Base-by-base conservation (phyloP, 2,329 filamentous ascomycete species). In the Neocatenulostroma microsporum region DNA sequence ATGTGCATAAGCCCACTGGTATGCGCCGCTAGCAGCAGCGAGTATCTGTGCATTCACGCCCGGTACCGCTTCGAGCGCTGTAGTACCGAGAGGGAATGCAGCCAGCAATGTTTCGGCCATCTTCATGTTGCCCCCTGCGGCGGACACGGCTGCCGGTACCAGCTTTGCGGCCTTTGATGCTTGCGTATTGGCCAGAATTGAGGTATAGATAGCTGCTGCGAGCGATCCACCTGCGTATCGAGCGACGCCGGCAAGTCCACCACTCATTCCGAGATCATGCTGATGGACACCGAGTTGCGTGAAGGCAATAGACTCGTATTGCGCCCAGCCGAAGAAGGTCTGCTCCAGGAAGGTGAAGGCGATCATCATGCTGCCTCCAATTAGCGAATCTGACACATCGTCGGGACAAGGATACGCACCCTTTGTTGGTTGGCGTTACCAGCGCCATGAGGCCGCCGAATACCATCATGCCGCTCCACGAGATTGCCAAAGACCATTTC, bases 211-310 rank as follows among this genome's bases (percentile, higher is more conserved):
- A 3, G 43, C 40, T 21, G 40, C 37, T 2, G 40, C 40, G 3
- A 46, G 29, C 3, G 35, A 39, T 19, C 39, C 39, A 24, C 42
- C 42, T 7, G 42, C 43, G 24, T 42, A 70, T 4, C 66, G 57
- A 18, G 62, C 60, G 3, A 66, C 61, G 15, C 66, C 66, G 4
- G 60, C 57, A 9, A 68, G 55, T 31, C 63, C 67, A 21, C 65
- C 65, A 26, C 56, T 57, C 11, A 67, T 61, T 11, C 68, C 68
- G 0, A 72, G 57, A 32, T 70, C 65, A 13, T 63, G 58, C 41
- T 72, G 69, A 18, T 66, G 60, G 3, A 68, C 66, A n/a, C 67
- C 68, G 39, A 70, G 63, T 46, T 71, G 68, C 5, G 63, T 67
- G 41, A 67, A 63, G 2, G 68, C 64, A 44, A 73, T 70, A 13